These are phyloP conservation scores for Pseudofabraea citricarpa DNA, from an alignment of 2,329 filamentous ascomycete species.

Conservation along the genomic window DNA sequence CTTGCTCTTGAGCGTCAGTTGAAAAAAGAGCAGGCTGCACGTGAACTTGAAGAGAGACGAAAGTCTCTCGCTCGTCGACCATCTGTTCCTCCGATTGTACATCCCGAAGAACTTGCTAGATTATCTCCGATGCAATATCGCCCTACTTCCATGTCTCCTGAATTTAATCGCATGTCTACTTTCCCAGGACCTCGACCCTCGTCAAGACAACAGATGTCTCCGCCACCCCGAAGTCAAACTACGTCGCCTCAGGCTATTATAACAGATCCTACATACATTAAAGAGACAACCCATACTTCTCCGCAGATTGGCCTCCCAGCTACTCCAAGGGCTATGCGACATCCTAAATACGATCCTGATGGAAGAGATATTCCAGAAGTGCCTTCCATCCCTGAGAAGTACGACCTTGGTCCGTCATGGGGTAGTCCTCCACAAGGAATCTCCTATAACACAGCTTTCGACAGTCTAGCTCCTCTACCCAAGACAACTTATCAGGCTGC, in stretches of 20 bases:
- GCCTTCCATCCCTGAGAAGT: conserved; percentile 46
- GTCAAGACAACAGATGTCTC: conserved; percentile 30
- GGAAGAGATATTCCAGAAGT: conserved; percentile 52
- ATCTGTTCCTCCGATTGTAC: conserved; percentile 73
- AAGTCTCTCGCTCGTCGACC: conserved; percentile 78
- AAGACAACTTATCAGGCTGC: conserved; percentile 31
- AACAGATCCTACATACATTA: conserved; percentile 23
- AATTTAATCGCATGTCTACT: conserved; percentile 16
- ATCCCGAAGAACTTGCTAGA: conserved; percentile 54
- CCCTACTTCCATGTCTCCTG: conserved; percentile 16
- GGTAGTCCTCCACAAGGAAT: conserved; percentile 19
- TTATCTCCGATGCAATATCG: conserved; percentile 24
- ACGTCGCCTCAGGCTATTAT: conserved; percentile 37
- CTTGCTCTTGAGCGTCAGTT: conserved; percentile 57
- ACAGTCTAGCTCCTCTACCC: conserved; percentile 25
- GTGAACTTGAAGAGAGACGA: conserved; percentile 83
- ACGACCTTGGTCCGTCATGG: conserved; percentile 22
- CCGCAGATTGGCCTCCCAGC: conserved; percentile 73
- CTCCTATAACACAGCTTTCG: conserved; percentile 20
- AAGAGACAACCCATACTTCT: conserved; percentile 44
- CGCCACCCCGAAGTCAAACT: conserved; percentile 58
- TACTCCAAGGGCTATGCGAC: conserved; percentile 85
- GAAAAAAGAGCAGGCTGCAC: conserved; percentile 71
- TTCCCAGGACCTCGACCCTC: conserved; percentile 17
- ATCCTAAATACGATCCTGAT: conserved; percentile 63